Percentiles rank a stretch among this genome's conserved stretches.
Conservation (phyloP, 495 filamentous ascomycete genomes). For the Penicillium bialowiezense region DNA sequence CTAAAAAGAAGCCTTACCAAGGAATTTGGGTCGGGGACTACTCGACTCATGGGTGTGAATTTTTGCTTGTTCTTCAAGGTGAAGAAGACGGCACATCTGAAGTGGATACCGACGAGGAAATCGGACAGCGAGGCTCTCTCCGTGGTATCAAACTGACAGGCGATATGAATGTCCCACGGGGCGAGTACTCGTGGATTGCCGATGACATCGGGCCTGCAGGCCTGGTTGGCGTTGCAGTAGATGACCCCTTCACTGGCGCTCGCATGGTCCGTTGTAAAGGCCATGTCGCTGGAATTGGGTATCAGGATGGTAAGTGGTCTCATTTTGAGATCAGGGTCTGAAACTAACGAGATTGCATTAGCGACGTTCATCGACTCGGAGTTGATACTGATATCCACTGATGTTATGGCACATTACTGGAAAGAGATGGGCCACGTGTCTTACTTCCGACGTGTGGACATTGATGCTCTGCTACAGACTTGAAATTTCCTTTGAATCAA, state of each 20-base stretch:
- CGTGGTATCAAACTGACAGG: constrained; percentile 89
- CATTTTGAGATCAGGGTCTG: background rate
- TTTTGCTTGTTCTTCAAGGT: constrained; percentile 74
- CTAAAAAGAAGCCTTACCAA: constrained; percentile 72
- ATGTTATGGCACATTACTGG: constrained; percentile 84
- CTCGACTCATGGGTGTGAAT: constrained; percentile 83
- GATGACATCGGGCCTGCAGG: constrained; percentile 70
- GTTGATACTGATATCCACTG: constrained; percentile 73
- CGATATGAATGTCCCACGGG: constrained; percentile 82
- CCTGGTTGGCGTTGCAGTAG: constrained; percentile 56
- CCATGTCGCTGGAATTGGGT: constrained; percentile 72
- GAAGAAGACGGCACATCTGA: background rate
- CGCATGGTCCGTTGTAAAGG: constrained; percentile 72
- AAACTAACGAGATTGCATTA: constrained; percentile 30
- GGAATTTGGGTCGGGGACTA: constrained; percentile 95
- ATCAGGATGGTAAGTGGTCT: constrained; percentile 57
- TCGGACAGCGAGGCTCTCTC: constrained; percentile 51
- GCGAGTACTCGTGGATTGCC: constrained; percentile 74
- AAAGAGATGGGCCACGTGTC: constrained; percentile 73
- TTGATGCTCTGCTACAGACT: constrained; percentile 71
- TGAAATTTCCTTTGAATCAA: too few relatives aligned
- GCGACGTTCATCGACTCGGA: constrained; percentile 72
- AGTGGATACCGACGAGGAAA: background rate
- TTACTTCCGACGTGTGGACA: constrained; percentile 74
- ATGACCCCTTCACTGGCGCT: constrained; percentile 68